Base-by-base conservation (phyloP, 225 moss, liverwort and hornwort species). In the Marchantia paleacea region DNA sequence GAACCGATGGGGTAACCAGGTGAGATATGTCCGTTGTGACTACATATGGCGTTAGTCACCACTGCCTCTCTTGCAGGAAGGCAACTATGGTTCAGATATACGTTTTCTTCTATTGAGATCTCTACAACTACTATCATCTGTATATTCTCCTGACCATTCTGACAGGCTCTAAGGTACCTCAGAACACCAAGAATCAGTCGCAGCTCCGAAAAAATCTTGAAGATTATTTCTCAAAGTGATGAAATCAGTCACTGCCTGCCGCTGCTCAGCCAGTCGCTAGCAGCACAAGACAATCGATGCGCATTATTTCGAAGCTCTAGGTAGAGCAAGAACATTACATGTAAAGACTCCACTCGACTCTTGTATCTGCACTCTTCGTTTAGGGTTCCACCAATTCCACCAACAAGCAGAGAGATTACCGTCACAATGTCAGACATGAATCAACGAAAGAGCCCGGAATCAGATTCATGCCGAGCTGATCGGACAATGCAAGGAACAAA, bases 281-380 rank as follows among this genome's bases (percentile, higher is more conserved):
- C n/a, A 15, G 7, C 57, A 26, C 22, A 63, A 67, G 29, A 73
- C 16, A 57, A 55, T 11, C 52, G 28, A 55, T 62, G 75, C 13
- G 24, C 55, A 48, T 55, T 80, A 29, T 78, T 73, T 75, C 80
- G 90, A 0, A 92, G 83, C 50, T 96, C 89, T 25, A 96, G 48
- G 60, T 85, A 92, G 47, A 94, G 87, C 0, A 49, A 83, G 52
- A 92, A 91, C 55, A 96, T 75, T 10, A 92, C 20, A 75, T 92
- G 88, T 12, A 94, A 55, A 22, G 94, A 79, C 76, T 92, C 92
- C 55, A 96, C 29, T 72, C 87, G 84, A 0, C 88, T 92, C 69
- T 88, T 78, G 19, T 90, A 94, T 67, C 96, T 96, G 83, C 74
- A 55, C 12, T 50, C 8, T 24, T 51, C 12, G 11, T 72, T 72